Base-by-base conservation (phyloP, 108 stramenopile genomes). In the Skeletonema grethae region DNA sequence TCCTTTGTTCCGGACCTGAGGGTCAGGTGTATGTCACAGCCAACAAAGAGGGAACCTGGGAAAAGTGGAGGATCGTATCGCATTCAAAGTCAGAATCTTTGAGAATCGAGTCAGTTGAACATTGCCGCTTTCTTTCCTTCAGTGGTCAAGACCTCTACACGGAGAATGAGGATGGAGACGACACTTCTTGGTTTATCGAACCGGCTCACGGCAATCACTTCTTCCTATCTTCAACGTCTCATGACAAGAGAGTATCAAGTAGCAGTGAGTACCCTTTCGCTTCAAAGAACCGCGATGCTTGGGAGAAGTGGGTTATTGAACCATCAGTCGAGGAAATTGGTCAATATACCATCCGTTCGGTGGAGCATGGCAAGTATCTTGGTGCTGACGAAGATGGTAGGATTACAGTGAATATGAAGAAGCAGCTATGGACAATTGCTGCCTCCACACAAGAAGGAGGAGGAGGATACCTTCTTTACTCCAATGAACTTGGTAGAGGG, bases 251-350 rank as follows among this genome's bases (percentile, higher is more conserved):
- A 57, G n/a, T 70, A 10, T 70, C 69, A 7, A 70, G 69, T 41
- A 46, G 57, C n/a, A 31, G 43, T 12, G 50, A 61, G 13, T 8
- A 46, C 24, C 34, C 72, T 22, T 67, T 73, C 25, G 57, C 70
- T 64, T 9, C 15, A 22, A 29, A 73, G 6, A 73, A 66, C 32
- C 28, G 72, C 12, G 59, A 60, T 50, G 7, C 30, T 58, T 66
- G 66, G 66, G 72, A 73, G 72, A 66, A 67, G 48, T 73, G 72
- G 72, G 48, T 67, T 9, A 67, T 73, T 10, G 60, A 66, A 28
- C 65, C 65, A 5, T 34, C 34, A 4, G 25, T 25, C n/a, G 20
- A 41, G 28, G 18, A 41, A 45, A 36, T 66, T 29, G 72, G 66
- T 9, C 43, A 66, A 46, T 67, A 56, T n/a, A 18, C 65, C 3